These are phyloP conservation scores for Aspergillus hiratsukae DNA, from an alignment of 2,329 filamentous ascomycete genomes.

Conservation along the genomic window DNA sequence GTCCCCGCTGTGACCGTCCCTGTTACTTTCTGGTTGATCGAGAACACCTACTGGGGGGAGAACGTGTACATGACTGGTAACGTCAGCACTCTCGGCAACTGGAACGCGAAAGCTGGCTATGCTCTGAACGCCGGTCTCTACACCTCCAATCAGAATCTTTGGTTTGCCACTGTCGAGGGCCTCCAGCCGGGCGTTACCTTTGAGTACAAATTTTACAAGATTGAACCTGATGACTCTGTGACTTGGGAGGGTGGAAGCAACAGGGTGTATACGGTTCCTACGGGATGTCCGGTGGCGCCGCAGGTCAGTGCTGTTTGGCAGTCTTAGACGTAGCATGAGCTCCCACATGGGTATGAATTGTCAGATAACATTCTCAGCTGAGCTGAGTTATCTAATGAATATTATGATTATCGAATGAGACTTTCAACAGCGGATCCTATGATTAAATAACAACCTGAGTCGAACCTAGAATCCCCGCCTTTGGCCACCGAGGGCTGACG, in stretches of 20 bases:
- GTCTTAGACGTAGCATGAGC: not conserved
- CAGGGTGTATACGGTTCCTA: not conserved
- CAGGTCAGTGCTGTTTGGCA: not conserved
- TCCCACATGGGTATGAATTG: no score
- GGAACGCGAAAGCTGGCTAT: not conserved
- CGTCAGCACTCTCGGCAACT: not conserved
- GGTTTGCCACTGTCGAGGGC: not conserved
- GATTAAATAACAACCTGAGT: not conserved
- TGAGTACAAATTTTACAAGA: not conserved
- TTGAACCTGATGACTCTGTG: not conserved
- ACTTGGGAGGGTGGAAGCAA: not conserved
- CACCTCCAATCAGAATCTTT: not conserved
- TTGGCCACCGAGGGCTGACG: no score
- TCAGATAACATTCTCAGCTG: no score
- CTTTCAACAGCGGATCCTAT: not conserved
- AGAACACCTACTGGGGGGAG: not conserved
- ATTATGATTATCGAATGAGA: not conserved
- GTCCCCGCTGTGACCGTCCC: not conserved
- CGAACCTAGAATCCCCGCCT: no score
- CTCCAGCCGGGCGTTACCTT: not conserved
- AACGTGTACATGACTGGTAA: not conserved
- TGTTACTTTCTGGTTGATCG: not conserved
- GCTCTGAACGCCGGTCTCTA: not conserved
- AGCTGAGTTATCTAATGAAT: not conserved
- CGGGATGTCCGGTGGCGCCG: not conserved